phyloP scores from a whole-genome alignment of 192 early-diverging fungal genomes.

The Coemansia sp. region DNA sequence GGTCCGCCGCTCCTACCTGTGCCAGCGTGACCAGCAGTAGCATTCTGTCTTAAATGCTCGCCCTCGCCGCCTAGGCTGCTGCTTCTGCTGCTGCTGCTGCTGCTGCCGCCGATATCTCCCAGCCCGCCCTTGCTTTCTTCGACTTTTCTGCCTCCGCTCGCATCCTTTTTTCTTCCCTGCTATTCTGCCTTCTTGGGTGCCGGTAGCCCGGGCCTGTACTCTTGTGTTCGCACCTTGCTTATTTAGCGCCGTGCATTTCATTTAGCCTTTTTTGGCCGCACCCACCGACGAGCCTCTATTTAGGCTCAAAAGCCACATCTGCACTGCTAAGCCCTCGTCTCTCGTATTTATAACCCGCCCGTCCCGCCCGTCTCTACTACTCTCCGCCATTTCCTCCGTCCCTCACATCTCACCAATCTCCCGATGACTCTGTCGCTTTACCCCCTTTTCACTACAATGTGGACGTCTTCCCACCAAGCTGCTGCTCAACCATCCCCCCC shows the following conservation, averaged over 20 bases:
- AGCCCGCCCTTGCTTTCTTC: not conserved
- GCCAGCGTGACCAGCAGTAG: conserved; percentile 8
- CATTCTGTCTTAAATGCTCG: not conserved
- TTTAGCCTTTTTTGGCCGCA: conserved; percentile 11
- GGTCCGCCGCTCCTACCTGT: not conserved
- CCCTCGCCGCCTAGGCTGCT: not conserved
- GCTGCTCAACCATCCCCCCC: not conserved
- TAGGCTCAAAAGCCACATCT: conserved; percentile 11
- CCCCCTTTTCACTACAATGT: conserved; percentile 1
- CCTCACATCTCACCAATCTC: not conserved
- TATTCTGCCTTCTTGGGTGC: not conserved
- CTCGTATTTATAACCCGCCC: not conserved
- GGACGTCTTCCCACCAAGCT: not conserved
- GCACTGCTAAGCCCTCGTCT: not conserved
- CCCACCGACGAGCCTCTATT: conserved; percentile 7
- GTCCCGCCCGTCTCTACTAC: not conserved
- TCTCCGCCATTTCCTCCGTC: not conserved
- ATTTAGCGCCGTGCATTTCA: conserved; percentile 2
- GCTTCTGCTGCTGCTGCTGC: not conserved
- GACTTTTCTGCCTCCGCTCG: not conserved
- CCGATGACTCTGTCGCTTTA: conserved; percentile 11
- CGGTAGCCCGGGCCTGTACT: not conserved
- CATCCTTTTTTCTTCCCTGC: not conserved
- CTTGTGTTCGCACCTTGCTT: not conserved
- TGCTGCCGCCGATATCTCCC: not conserved